Evolutionary conservation across 495 filamentous ascomycete genomes (phyloP).

Genomic region (Diplogelasinospora grovesii): DNA sequence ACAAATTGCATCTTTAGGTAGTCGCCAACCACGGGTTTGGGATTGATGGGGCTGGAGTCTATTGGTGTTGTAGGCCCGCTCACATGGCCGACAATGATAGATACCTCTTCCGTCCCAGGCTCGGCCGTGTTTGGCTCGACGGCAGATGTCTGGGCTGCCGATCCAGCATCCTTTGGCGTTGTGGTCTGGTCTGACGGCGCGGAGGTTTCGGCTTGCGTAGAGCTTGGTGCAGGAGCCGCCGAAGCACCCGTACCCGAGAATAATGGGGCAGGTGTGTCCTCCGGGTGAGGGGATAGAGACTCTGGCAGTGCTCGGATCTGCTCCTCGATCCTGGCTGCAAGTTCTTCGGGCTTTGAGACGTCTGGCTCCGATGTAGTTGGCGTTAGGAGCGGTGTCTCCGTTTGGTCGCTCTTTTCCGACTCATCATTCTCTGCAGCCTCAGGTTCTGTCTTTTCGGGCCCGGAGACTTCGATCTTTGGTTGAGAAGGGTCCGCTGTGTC

Average conservation of each 20-base stretch:
- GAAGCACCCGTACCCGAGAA: conserved; percentile 38
- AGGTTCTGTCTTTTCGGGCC: neutral
- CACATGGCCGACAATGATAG: conserved; percentile 10
- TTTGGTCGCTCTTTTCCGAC: conserved; percentile 1
- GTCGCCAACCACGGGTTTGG: conserved; percentile 89
- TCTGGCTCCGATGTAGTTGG: conserved; percentile 2
- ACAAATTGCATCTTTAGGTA: conserved; percentile 96
- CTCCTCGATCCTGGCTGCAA: conserved; percentile 9
- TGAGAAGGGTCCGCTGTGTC: conserved; percentile 1
- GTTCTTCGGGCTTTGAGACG: neutral
- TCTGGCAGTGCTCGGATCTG: conserved; percentile 2
- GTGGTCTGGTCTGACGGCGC: neutral
- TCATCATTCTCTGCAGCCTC: neutral
- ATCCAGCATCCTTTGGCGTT: neutral
- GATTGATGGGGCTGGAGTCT: conserved; percentile 9
- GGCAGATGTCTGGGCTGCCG: neutral
- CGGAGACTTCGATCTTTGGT: neutral
- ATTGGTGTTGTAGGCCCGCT: conserved; percentile 9
- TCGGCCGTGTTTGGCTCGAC: neutral
- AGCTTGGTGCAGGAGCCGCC: neutral
- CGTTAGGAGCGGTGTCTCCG: neutral
- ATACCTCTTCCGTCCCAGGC: conserved; percentile 13
- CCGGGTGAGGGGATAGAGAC: conserved; percentile 47
- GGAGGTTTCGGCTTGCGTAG: neutral
- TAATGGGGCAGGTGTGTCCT: conserved; percentile 63